phyloP scores from a whole-genome alignment of 1,139 yeast genomes.

The Geotrichum siamense region DNA sequence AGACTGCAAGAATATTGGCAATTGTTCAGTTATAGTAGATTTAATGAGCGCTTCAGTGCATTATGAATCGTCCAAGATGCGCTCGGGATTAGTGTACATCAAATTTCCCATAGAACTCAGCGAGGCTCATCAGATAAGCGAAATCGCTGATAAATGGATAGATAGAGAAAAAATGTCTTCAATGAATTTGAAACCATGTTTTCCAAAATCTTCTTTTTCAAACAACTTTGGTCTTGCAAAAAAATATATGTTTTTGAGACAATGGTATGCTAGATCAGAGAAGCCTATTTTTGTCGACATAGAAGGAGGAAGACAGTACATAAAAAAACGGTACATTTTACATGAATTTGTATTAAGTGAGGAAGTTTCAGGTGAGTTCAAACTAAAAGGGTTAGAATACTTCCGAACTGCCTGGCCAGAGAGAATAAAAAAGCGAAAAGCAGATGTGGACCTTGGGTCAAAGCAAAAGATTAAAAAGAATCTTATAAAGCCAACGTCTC shows the following conservation, averaged over 20 bases:
- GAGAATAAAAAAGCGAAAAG: too few species aligned
- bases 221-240: slow-evolving; percentile 7
- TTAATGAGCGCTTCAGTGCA: slow-evolving; percentile 4
- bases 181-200: background rate
- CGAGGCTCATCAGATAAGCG: background rate
- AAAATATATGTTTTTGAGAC: slow-evolving; percentile 10
- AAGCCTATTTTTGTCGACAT: slow-evolving; percentile 7
- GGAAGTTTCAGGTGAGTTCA: background rate
- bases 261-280: background rate
- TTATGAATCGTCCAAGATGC: background rate
- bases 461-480: too few species aligned
- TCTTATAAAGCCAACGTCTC: too few species aligned
- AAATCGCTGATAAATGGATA: slow-evolving; percentile 1
- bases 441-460: too few species aligned
- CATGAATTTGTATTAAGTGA: slow-evolving; percentile 10
- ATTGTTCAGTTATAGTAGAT: background rate
- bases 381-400: background rate
- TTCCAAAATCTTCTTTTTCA: slow-evolving; percentile 3
- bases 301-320: slow-evolving; percentile 7
- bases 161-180: slow-evolving; percentile 1
- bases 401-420: slow-evolving; percentile 7
- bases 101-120: background rate
- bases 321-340: slow-evolving; percentile 7
- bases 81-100: slow-evolving; percentile 9
- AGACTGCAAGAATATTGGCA: background rate